phyloP scores from a whole-genome alignment of 352 stramenopile genomes.

The Globisporangium camurandrum region DNA sequence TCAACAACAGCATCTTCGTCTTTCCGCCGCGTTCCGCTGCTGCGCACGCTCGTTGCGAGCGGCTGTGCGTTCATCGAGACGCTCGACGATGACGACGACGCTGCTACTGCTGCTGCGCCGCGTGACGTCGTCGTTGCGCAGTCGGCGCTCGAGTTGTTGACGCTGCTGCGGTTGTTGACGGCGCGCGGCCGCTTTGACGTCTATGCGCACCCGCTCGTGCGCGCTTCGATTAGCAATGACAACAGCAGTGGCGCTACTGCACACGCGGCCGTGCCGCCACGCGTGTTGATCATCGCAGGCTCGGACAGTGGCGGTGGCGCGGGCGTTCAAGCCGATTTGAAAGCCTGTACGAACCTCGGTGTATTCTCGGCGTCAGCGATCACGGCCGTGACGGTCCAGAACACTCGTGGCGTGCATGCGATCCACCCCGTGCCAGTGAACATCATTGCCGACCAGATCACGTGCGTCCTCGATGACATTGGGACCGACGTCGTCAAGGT shows the following conservation, averaged over 20 bases:
- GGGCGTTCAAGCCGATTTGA: conserved; percentile 92
- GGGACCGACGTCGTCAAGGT: conserved; percentile 84
- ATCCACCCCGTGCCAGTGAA: conserved; percentile 44
- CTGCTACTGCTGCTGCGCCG: background rate
- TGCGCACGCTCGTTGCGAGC: conserved; percentile 6
- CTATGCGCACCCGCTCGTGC: conserved; percentile 5
- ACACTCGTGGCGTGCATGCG: conserved; percentile 46
- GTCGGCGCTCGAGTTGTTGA: conserved; percentile 16
- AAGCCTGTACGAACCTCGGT: conserved; percentile 84
- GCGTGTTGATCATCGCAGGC: conserved; percentile 90
- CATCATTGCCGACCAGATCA: conserved; percentile 76
- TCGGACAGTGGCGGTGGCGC: conserved; percentile 87
- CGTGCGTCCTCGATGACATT: conserved; percentile 86
- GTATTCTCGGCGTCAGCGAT: conserved; percentile 81
- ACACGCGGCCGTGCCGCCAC: conserved; percentile 7
- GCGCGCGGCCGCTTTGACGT: conserved; percentile 5
- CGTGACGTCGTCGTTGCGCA: conserved; percentile 1
- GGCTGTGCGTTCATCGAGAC: background rate
- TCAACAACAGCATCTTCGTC: too few relatives aligned
- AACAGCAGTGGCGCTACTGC: background rate
- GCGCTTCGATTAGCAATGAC: too few relatives aligned
- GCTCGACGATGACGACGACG: conserved; percentile 3
- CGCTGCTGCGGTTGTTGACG: conserved; percentile 18
- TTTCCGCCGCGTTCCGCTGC: conserved; percentile 2
- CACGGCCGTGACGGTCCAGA: conserved; percentile 90